Base-by-base conservation (phyloP, 441 rosid genomes). In the Sinapis alba region DNA sequence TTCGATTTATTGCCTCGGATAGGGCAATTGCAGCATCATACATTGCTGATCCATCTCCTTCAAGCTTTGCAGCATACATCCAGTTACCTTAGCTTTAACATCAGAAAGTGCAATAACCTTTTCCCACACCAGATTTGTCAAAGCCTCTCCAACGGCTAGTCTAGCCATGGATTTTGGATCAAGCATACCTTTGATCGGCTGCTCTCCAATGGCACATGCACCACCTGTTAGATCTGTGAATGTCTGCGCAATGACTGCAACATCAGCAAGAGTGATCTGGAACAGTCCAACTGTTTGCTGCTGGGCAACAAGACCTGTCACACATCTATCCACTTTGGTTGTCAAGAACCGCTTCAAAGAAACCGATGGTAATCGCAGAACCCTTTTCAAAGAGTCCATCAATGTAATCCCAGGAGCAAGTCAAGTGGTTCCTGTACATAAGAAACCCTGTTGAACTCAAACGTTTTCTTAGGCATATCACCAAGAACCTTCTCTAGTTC, bases 31-130 rank as follows among this genome's bases (percentile, higher is more conserved):
- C 97, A 63, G 97, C 98, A 82, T 96, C 99, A 67, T 93, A 96
- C 97, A 96, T 93, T 3, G 90, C 93, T 67, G 97, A 93, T 41
- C 98, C 99, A 84, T 96, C 98, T 72, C 97, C 98, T 57, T 91
- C 95, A 64, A 96, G 90, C 86, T 93, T 95, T 60, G 99, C 99
- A 66, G 99, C 99, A 79, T 93, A 93, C 97, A 93, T 96, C 99
- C 98, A 96, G 75, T 93, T 93, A 28, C 97, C 98, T 97, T 96
- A 5, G 97, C 97, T 81, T 96, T 96, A 65, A 93, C 97, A 81
- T 93, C 93, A 71, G 96, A 91, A 58, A 96, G 94, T 62, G 97
- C 85, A 75, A 97, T 90, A 57, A 90, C 87, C 83, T 91, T 88
- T 38, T 98, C 97, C 97, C 99, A 93, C 45, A 93, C 92, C 9